These are phyloP conservation scores for Termitomyces sp. DNA, from an alignment of 768 basidiomycete genomes.

Conservation along the genomic window DNA sequence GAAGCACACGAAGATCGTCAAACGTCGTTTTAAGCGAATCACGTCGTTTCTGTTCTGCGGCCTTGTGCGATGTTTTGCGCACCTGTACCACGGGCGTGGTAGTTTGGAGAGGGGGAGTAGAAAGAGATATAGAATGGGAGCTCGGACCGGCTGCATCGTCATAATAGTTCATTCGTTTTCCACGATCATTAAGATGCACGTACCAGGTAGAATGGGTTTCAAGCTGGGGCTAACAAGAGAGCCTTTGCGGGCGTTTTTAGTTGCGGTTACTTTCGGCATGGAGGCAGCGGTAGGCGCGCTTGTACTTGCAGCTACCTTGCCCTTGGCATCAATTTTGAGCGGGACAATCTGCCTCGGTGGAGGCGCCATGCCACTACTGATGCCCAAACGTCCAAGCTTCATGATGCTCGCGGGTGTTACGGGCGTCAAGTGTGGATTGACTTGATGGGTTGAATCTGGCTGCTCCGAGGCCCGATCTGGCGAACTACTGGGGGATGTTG, in stretches of 20 bases:
- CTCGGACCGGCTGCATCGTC: constrained; percentile 16
- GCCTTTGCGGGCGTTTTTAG: constrained; percentile 23
- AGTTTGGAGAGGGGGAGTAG: constrained; percentile 4
- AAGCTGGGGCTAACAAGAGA: constrained; percentile 46
- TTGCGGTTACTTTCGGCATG: constrained; percentile 18
- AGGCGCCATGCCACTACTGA: constrained; percentile 38
- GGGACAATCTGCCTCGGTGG: constrained; percentile 14
- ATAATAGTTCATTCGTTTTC: neutral
- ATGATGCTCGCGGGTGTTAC: constrained; percentile 92
- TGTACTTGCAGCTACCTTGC: constrained; percentile 13
- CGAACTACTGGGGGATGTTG: constrained; percentile 8
- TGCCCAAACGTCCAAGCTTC: constrained; percentile 70
- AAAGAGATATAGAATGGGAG: constrained; percentile 9
- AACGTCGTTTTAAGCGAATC: constrained; percentile 95
- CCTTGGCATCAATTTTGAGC: constrained; percentile 12
- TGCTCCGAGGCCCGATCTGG: neutral
- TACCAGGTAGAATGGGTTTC: constrained; percentile 73
- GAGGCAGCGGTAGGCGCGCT: constrained; percentile 17
- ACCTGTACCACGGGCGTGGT: constrained; percentile 27
- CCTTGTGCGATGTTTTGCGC: constrained; percentile 86
- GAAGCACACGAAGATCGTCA: constrained; percentile 72
- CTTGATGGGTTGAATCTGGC: constrained; percentile 13
- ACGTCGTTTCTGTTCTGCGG: constrained; percentile 94
- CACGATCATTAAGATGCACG: constrained; percentile 9
- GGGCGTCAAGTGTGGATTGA: constrained; percentile 45